Base-by-base conservation (phyloP, 306 rosid genomes). In the Pyrus betulifolia region DNA sequence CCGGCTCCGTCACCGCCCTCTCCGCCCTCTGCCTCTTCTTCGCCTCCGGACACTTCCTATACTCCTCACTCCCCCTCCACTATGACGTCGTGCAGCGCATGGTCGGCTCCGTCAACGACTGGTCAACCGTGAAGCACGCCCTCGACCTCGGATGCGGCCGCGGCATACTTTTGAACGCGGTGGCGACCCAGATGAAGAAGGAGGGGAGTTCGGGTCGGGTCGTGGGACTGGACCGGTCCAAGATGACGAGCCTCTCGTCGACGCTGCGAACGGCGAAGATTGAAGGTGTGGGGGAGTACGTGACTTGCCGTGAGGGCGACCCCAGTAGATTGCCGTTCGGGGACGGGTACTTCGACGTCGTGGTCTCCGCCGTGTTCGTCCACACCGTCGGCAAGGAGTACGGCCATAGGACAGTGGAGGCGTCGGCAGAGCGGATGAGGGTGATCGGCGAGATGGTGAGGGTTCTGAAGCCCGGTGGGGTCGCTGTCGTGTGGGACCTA, bases 111-210 rank as follows among this genome's bases (percentile, higher is more conserved):
- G 96, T 96, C 69, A 45, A 76, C 80, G 96, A 92, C 86, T 96
- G 99, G 99, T 96, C 99, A 3, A 88, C 97, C 18, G 99, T 96
- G 25, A 91, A 88, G 54, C 92, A 83, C n/a, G 99, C 96, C 21
- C 91, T 96, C 2, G 99, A 96, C 89, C 85, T 96, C 44, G 99
- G 99, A 71, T 96, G 99, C 78, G 99, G 99, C 81, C 86, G 98
- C 0, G 99, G 99, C 11, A 91, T 96, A 63, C 96, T 96, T 25
- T 84, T 96, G 13, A 96, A 92, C 90, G 93, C 97, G 62, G 99
- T 96, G 2, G 99, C 99, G 10, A 92, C 93, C 21, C 98, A 91
- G 82, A 80, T 96, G 2, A 96, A 96, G 28, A 96, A 96, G 28
- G 96, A 90, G 13, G 99, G 99, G 2, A 89, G 96, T 11, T 92